Evolutionary conservation across 2,329 filamentous ascomycete genomes (phyloP).

Genomic region (Penicillium sp.): DNA sequence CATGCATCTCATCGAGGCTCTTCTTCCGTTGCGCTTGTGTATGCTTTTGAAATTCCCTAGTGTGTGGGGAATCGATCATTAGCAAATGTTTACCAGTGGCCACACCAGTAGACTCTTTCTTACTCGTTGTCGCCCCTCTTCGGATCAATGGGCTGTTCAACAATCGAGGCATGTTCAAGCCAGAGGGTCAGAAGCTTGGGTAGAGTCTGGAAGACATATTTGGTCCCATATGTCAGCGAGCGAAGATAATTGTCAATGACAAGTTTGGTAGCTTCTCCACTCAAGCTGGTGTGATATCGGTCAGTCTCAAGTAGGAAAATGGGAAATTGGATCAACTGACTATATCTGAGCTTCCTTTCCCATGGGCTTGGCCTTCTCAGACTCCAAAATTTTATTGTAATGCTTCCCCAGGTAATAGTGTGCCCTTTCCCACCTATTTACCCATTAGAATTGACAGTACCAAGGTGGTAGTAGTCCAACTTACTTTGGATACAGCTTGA

Average conservation of each 20-base stretch:
- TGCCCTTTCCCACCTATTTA: slow-evolving; percentile 80
- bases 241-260: slow-evolving; percentile 93
- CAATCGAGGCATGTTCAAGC: slow-evolving; percentile 81
- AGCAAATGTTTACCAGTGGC: neutral
- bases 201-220: slow-evolving; percentile 92
- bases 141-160: slow-evolving; percentile 59
- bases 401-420: slow-evolving; percentile 96
- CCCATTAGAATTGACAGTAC: neutral
- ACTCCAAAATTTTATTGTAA: slow-evolving; percentile 93
- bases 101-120: slow-evolving; percentile 13
- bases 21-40: slow-evolving; percentile 55
- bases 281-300: slow-evolving; percentile 48
- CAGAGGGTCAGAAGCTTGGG: slow-evolving; percentile 90
- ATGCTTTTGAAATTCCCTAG: slow-evolving; percentile 48
- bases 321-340: slow-evolving; percentile 28
- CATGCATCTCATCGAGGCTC: slow-evolving; percentile 67
- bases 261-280: slow-evolving; percentile 79
- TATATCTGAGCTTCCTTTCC: slow-evolving; percentile 75
- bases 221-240: slow-evolving; percentile 82
- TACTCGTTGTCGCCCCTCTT: slow-evolving; percentile 49
- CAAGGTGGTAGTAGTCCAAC: neutral
- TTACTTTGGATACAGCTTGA: slow-evolving; percentile 41
- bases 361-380: slow-evolving; percentile 72
- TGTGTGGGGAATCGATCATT: slow-evolving; percentile 9
- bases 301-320: slow-evolving; percentile 25